Evolutionary conservation across 2,329 filamentous ascomycete genomes (phyloP).

Genomic region (Hysterium pulicare): DNA sequence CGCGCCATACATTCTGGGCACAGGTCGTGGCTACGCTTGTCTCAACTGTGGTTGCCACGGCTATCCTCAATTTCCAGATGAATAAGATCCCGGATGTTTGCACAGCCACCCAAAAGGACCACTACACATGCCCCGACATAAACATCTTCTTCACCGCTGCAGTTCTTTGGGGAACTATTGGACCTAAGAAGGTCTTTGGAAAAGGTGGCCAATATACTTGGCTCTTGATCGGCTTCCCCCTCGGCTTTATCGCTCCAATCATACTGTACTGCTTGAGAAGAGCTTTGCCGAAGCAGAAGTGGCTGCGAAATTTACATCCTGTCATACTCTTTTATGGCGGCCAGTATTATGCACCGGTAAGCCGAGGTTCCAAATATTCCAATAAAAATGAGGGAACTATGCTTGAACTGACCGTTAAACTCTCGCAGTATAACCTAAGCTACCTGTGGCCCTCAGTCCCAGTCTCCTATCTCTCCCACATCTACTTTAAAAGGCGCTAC

Average conservation of each 20-base stretch:
- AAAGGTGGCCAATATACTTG: constrained; percentile 48
- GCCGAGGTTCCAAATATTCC: background rate
- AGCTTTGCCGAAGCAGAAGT: constrained; percentile 35
- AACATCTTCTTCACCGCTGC: constrained; percentile 58
- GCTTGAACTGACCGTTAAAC: too few relatives aligned
- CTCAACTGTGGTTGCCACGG: constrained; percentile 51
- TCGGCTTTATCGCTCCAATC: constrained; percentile 48
- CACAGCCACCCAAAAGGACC: constrained; percentile 39
- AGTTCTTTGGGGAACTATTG: constrained; percentile 55
- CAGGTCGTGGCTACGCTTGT: constrained; percentile 58
- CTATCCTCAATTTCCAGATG: constrained; percentile 49
- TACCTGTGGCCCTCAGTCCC: constrained; percentile 50
- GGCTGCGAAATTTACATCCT: constrained; percentile 33
- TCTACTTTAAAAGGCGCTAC: constrained; percentile 46
- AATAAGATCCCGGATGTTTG: constrained; percentile 49
- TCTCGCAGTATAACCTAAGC: constrained; percentile 49
- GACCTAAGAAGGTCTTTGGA: constrained; percentile 51
- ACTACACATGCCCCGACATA: constrained; percentile 50
- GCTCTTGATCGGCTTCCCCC: constrained; percentile 50
- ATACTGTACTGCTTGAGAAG: constrained; percentile 44
- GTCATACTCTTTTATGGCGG: constrained; percentile 10
- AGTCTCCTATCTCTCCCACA: constrained; percentile 19
- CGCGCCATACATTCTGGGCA: constrained; percentile 56
- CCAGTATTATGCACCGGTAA: constrained; percentile 8
- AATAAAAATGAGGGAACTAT: too few relatives aligned